Conservation (phyloP, 2,329 filamentous ascomycete species). For the Pleomassaria siparia region DNA sequence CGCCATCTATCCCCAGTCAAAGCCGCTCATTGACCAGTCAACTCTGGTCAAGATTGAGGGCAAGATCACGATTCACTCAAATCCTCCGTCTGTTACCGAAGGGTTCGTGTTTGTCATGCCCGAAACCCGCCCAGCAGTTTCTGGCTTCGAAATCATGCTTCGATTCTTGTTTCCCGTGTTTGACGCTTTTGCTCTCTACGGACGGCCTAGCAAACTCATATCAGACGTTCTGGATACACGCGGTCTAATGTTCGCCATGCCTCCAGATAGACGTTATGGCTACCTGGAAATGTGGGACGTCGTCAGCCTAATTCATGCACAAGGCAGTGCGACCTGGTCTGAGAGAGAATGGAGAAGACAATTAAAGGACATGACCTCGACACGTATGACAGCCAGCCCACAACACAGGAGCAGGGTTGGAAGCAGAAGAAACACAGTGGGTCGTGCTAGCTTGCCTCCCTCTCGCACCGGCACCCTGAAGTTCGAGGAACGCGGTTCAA, state of each 20-base stretch:
- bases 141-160: slow-evolving; percentile 93
- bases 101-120: slow-evolving; percentile 99
- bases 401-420: slow-evolving; percentile 33
- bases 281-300: slow-evolving; percentile 91
- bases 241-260: slow-evolving; percentile 98
- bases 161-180: slow-evolving; percentile 91
- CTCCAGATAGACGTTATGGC: slow-evolving; percentile 81
- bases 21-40: slow-evolving; percentile 89
- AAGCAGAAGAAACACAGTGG: slow-evolving; percentile 47
- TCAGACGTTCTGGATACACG: slow-evolving; percentile 84
- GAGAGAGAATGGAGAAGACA: slow-evolving; percentile 88
- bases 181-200: slow-evolving; percentile 90
- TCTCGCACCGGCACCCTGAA: slow-evolving; percentile 37
- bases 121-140: slow-evolving; percentile 86
- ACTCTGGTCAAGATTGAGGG: slow-evolving; percentile 94
- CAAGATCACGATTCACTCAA: slow-evolving; percentile 81
- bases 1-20: slow-evolving; percentile 93
- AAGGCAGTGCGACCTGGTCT: slow-evolving; percentile 75
- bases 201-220: slow-evolving; percentile 80
- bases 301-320: slow-evolving; percentile 72
- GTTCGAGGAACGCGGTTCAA: slow-evolving; percentile 47
- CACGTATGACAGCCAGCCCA: slow-evolving; percentile 64
- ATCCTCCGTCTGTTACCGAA: slow-evolving; percentile 75
- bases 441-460: slow-evolving; percentile 43
- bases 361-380: slow-evolving; percentile 83